Percentiles rank a stretch among this genome's conserved stretches.
phyloP scores from a whole-genome alignment of 805 yeast genomes.

The Lipomyces kockii region DNA sequence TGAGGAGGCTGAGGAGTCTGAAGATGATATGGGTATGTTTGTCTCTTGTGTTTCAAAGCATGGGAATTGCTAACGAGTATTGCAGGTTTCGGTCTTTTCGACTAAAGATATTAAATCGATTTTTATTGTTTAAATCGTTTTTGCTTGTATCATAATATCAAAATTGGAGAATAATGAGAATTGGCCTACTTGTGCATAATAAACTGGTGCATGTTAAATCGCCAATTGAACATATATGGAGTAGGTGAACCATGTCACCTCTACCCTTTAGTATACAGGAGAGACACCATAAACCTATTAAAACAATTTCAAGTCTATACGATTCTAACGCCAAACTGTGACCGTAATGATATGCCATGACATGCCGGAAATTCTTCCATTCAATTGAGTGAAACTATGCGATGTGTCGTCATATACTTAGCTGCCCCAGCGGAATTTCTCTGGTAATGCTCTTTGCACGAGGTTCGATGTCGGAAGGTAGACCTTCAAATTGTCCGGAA shows the following conservation, averaged over 20 bases:
- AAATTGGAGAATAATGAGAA: conserved; percentile 3
- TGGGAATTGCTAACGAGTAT: neutral
- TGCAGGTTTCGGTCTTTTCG: conserved; percentile 90
- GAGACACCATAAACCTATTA: neutral
- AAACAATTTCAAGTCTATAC: neutral
- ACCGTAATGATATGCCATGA: neutral
- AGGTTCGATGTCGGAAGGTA: conserved; percentile 27
- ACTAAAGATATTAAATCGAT: conserved; percentile 53
- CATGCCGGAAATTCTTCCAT: neutral
- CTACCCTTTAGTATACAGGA: neutral
- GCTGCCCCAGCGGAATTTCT: conserved; percentile 30
- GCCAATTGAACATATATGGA: neutral
- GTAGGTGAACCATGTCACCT: neutral
- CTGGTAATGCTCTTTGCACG: conserved; percentile 26
- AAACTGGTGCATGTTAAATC: neutral
- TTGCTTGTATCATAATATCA: neutral
- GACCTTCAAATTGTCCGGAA: conserved; percentile 35
- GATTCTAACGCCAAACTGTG: neutral
- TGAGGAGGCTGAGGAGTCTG: conserved; percentile 59
- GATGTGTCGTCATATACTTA: neutral
- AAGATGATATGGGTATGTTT: conserved; percentile 73
- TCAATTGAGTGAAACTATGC: neutral
- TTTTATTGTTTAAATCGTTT: neutral
- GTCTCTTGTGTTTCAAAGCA: neutral
- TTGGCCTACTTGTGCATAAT: conserved; percentile 6